phyloP scores from a whole-genome alignment of 2,329 filamentous ascomycete species.

The Mycosphaerella sp. region DNA sequence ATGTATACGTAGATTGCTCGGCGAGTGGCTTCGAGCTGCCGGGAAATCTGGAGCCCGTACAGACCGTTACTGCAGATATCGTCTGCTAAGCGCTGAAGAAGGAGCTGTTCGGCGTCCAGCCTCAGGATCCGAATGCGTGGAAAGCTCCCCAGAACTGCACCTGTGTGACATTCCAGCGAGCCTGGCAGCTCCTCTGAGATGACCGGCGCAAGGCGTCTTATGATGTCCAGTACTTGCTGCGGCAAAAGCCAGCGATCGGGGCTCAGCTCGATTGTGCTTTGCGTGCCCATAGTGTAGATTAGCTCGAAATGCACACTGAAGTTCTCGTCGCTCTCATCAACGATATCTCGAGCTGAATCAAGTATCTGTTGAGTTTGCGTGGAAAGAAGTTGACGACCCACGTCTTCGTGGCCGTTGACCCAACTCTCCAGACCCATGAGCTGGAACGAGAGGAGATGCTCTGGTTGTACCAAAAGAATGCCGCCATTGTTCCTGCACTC shows the following conservation, averaged over 20 bases:
- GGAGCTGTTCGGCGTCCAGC: conserved; percentile 38
- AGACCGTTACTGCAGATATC: conserved; percentile 32
- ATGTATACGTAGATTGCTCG: conserved; percentile 22
- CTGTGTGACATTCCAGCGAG: conserved; percentile 14
- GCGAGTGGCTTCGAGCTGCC: conserved; percentile 15
- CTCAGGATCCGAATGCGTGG: conserved; percentile 54
- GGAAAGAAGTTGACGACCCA: conserved; percentile 36
- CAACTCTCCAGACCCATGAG: conserved; percentile 56
- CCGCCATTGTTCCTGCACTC: conserved; percentile 43
- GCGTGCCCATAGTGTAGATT: conserved; percentile 41
- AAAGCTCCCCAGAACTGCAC: conserved; percentile 35
- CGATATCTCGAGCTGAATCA: conserved; percentile 49
- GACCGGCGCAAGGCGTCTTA: conserved; percentile 13
- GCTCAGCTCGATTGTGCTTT: conserved; percentile 38
- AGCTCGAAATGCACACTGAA: conserved; percentile 40
- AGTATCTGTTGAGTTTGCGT: not conserved
- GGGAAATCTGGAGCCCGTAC: conserved; percentile 17
- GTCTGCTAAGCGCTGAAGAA: conserved; percentile 33
- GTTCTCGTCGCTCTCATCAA: conserved; percentile 56
- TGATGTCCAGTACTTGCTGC: conserved; percentile 34
- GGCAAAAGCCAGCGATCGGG: conserved; percentile 38
- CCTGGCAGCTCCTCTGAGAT: conserved; percentile 13
- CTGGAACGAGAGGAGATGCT: conserved; percentile 60
- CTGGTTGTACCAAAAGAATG: conserved; percentile 55
- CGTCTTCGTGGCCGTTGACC: conserved; percentile 43